These are phyloP conservation scores for Psilocybe tampanensis DNA, from an alignment of 768 basidiomycete genomes.

Conservation along the genomic window DNA sequence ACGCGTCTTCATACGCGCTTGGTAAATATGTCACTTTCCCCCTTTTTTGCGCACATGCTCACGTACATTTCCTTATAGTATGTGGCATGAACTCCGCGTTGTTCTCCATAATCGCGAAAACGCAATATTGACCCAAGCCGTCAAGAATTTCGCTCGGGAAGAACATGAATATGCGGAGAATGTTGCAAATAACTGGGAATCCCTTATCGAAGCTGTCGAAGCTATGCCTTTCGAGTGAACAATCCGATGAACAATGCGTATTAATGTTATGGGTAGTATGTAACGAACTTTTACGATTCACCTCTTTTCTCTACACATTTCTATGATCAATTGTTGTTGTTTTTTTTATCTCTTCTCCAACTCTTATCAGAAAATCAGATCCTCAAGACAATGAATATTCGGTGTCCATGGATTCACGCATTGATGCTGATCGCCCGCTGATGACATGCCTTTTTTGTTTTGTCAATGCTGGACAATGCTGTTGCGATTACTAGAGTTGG, in stretches of 20 bases:
- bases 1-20: constrained; percentile 85
- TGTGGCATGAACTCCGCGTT: constrained; percentile 96
- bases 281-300: constrained; percentile 18
- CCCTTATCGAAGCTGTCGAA: constrained; percentile 68
- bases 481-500: background rate
- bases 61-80: constrained; percentile 42
- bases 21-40: constrained; percentile 49
- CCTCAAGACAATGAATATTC: too few species aligned
- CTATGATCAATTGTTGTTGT: background rate
- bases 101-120: constrained; percentile 92
- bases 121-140: constrained; percentile 71
- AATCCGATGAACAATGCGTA: background rate
- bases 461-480: background rate
- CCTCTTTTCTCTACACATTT: background rate
- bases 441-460: too few species aligned
- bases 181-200: constrained; percentile 73
- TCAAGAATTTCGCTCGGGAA: constrained; percentile 73
- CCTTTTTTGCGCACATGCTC: constrained; percentile 7
- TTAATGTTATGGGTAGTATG: background rate
- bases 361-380: too few species aligned
- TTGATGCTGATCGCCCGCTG: too few species aligned
- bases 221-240: constrained; percentile 84
- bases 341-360: background rate
- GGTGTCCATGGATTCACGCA: too few species aligned
- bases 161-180: constrained; percentile 70